Conservation (phyloP, 164 flowering plant species). For the Stephania yunnanensis region DNA sequence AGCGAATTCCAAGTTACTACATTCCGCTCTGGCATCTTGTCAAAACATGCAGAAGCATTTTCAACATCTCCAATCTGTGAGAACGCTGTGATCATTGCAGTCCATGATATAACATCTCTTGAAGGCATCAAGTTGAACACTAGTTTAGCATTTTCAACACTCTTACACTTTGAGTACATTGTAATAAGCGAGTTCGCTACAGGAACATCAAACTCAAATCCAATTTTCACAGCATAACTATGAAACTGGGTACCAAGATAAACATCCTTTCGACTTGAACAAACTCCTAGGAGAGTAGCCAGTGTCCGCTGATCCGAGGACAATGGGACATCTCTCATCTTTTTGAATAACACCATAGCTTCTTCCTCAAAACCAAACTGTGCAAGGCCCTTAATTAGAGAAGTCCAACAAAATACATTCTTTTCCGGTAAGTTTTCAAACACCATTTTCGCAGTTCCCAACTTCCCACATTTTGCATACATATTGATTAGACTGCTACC, state of each 20-base stretch:
- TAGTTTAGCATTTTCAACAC: not conserved
- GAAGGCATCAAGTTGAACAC: constrained; percentile 10
- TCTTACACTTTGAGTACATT: constrained; percentile 6
- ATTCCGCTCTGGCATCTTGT: constrained; percentile 7
- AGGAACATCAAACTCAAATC: constrained; percentile 7
- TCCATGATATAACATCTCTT: constrained; percentile 10
- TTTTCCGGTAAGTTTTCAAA: constrained; percentile 10
- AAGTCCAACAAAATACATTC: constrained; percentile 8
- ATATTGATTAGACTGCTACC: constrained; percentile 48
- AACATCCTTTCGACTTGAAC: constrained; percentile 8
- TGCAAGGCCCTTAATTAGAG: constrained; percentile 7
- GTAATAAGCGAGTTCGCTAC: constrained; percentile 8
- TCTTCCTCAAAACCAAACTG: constrained; percentile 10
- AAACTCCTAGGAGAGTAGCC: constrained; percentile 8
- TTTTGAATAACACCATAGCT: constrained; percentile 1
- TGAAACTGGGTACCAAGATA: constrained; percentile 5
- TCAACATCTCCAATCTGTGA: constrained; percentile 3
- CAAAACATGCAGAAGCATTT: constrained; percentile 4
- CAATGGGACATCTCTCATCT: constrained; percentile 7
- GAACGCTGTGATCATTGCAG: constrained; percentile 8
- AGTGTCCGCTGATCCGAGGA: constrained; percentile 6
- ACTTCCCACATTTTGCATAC: constrained; percentile 52
- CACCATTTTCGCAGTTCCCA: constrained; percentile 5
- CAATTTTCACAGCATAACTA: not conserved
- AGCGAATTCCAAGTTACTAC: constrained; percentile 9